phyloP scores from a whole-genome alignment of 2,329 filamentous ascomycete species.

The Simplicillium aogashimaense region DNA sequence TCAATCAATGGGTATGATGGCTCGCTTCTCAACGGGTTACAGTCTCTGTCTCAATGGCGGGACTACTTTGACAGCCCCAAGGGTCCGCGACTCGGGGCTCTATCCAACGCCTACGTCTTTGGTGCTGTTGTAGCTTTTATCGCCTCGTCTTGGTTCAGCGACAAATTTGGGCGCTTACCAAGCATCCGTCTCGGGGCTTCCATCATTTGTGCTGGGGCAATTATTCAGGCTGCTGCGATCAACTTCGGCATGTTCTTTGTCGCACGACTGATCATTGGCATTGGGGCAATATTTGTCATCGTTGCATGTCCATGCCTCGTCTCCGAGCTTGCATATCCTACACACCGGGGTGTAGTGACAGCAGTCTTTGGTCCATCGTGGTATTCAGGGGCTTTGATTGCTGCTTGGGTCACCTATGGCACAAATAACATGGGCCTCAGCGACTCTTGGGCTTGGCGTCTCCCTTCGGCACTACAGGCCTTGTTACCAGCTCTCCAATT shows the following conservation, averaged over 20 bases:
- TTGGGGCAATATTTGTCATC: conserved; percentile 17
- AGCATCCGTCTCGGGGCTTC: neutral
- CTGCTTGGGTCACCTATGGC: conserved; percentile 27
- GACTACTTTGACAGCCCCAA: neutral
- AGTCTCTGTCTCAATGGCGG: neutral
- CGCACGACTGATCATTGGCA: conserved; percentile 20
- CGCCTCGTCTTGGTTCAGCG: neutral
- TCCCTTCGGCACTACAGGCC: conserved; percentile 17
- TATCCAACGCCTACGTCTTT: neutral
- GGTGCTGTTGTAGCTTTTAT: neutral
- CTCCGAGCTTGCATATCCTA: conserved; percentile 22
- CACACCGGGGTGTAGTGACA: conserved; percentile 20
- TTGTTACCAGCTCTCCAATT: conserved; percentile 28
- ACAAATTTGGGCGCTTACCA: neutral
- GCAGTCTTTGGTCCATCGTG: conserved; percentile 21
- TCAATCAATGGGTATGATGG: neutral
- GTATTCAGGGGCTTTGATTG: conserved; percentile 25
- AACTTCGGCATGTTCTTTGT: conserved; percentile 24
- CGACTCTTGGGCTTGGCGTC: conserved; percentile 21
- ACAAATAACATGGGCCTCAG: conserved; percentile 12
- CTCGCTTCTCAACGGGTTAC: neutral
- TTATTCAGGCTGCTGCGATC: conserved; percentile 24
- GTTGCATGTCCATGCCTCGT: conserved; percentile 20
- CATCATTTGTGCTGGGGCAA: conserved; percentile 20
- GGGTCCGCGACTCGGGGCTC: neutral